Evolutionary conservation across 345 rosid species (phyloP).

Genomic region (Kandelia obovata): DNA sequence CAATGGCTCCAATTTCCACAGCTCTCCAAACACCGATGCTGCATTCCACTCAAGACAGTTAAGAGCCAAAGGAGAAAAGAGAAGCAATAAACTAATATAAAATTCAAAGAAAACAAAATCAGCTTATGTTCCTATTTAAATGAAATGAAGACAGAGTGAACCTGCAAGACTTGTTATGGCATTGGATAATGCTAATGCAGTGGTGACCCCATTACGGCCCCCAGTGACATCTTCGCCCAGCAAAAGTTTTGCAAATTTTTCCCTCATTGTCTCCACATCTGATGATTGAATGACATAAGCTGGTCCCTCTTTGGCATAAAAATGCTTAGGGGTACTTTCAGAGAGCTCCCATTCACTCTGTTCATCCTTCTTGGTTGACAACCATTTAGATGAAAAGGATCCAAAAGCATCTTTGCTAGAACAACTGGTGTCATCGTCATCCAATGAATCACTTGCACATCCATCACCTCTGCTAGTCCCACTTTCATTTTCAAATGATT

Average conservation of each 20-base stretch:
- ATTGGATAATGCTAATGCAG: conserved; percentile 84
- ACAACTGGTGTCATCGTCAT: conserved; percentile 79
- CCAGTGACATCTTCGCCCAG: conserved; percentile 86
- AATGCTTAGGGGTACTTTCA: conserved; percentile 47
- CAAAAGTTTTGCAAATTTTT: conserved; percentile 73
- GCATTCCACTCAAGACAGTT: conserved; percentile 16
- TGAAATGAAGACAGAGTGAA: conserved; percentile 17
- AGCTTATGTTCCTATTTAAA: no score
- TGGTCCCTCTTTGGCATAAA: conserved; percentile 55
- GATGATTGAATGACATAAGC: conserved; percentile 35
- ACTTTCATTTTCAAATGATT: conserved; percentile 77
- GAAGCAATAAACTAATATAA: neutral
- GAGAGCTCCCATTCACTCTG: conserved; percentile 52
- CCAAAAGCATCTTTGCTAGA: conserved; percentile 91
- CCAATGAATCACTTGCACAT: conserved; percentile 66
- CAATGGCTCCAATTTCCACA: conserved; percentile 92
- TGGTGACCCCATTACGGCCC: conserved; percentile 59
- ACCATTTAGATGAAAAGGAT: conserved; percentile 84
- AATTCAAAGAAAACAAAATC: no score
- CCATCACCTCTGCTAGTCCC: conserved; percentile 80
- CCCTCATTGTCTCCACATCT: conserved; percentile 81
- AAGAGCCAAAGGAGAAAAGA: neutral
- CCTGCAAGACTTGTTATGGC: conserved; percentile 87
- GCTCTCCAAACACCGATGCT: conserved; percentile 92
- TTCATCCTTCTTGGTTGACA: conserved; percentile 49